Percentiles rank a stretch among this genome's conserved stretches.
Evolutionary conservation across 106 monocot genomes (phyloP).

Genomic region (Apostasia ramifera): DNA sequence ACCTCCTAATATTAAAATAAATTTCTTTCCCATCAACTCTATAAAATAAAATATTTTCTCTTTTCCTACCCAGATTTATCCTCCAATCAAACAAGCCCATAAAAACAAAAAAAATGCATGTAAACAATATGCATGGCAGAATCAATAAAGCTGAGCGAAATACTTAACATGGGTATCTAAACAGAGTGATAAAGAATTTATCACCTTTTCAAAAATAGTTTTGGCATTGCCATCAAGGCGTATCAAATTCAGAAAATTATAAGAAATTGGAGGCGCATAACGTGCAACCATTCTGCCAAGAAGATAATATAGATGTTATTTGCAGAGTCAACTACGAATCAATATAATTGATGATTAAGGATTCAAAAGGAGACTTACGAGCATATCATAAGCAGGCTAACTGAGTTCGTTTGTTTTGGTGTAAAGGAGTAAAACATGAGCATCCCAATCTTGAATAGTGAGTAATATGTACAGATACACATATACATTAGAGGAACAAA

Average conservation of each 20-base stretch:
- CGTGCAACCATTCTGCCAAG: constrained; percentile 92
- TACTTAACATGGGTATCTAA: too few relatives aligned
- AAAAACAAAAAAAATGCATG: too few relatives aligned
- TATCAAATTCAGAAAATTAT: constrained; percentile 96
- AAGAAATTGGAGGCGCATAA: constrained; percentile 97
- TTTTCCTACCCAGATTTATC: too few relatives aligned
- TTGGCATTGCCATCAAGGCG: constrained; percentile 71
- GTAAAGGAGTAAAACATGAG: constrained; percentile 95
- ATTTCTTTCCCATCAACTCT: too few relatives aligned
- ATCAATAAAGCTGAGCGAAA: too few relatives aligned
- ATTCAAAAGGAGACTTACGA: constrained; percentile 61
- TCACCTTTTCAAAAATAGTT: constrained; percentile 93
- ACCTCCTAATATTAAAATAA: too few relatives aligned
- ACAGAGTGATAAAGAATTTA: too few relatives aligned
- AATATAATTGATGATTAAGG: neutral
- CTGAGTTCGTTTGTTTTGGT: constrained; percentile 88
- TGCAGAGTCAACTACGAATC: neutral
- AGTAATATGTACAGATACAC: constrained; percentile 98
- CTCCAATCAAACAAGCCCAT: too few relatives aligned
- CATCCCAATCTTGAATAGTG: constrained; percentile 97
- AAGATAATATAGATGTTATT: constrained; percentile 2
- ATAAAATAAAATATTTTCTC: too few relatives aligned
- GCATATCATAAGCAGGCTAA: constrained; percentile 96
- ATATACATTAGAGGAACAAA: constrained; percentile 97
- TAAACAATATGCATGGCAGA: too few relatives aligned